Conservation (phyloP, 306 rosid genomes). For the Corylus heterophylla region DNA sequence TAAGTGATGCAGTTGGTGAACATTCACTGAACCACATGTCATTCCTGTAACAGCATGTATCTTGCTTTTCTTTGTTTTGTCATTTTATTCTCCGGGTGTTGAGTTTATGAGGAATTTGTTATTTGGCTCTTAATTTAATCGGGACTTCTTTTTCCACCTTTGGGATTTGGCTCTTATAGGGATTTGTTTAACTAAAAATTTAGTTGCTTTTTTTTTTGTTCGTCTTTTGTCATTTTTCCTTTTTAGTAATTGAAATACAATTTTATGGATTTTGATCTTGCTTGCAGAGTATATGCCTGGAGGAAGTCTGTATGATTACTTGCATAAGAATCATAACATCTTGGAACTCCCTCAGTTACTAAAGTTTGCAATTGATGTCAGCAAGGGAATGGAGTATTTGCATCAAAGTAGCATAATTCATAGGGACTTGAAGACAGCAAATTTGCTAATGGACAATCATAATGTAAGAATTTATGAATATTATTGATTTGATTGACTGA, state of each 20-base stretch:
- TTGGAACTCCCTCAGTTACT: constrained; percentile 73
- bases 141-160: neutral
- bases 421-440: constrained; percentile 97
- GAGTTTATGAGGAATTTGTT: neutral
- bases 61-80: neutral
- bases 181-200: neutral
- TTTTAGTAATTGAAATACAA: constrained; percentile 19
- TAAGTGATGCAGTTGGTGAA: neutral
- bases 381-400: constrained; percentile 97
- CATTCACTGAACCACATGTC: neutral
- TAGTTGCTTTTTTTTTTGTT: constrained; percentile 2
- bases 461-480: constrained; percentile 59
- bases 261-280: constrained; percentile 22
- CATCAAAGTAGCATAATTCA: constrained; percentile 84
- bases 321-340: constrained; percentile 85
- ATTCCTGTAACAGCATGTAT: neutral
- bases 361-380: constrained; percentile 85
- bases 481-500: constrained; percentile 14
- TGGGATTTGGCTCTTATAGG: neutral
- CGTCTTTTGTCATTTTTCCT: constrained; percentile 15
- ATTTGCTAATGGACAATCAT: constrained; percentile 81
- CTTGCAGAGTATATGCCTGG: constrained; percentile 96
- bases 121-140: neutral
- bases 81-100: neutral
- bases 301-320: constrained; percentile 93